A percentile compares a stretch with the other conserved stretches of the same genome.
These are phyloP conservation scores for Salix dunnii DNA, from an alignment of 345 rosid species.

Conservation along the genomic window DNA sequence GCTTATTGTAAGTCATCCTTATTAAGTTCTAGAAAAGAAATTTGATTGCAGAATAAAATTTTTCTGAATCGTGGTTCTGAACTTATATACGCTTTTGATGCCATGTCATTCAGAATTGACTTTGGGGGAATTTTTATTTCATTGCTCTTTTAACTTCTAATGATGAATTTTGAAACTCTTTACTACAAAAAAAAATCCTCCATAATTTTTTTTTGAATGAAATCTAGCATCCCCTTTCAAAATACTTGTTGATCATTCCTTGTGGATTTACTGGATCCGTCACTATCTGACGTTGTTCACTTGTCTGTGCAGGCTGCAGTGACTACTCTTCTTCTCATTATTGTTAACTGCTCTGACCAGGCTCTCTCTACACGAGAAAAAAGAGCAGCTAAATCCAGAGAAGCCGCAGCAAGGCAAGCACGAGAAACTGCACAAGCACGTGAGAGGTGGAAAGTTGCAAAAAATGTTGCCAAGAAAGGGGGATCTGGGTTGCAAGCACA, in stretches of 20 bases:
- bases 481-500: slow-evolving; percentile 53
- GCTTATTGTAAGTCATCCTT: slow-evolving; percentile 62
- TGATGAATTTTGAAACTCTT: neutral
- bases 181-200: neutral
- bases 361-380: slow-evolving; percentile 30
- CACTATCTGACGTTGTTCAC: neutral
- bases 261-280: neutral
- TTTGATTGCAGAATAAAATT: neutral
- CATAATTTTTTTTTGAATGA: neutral
- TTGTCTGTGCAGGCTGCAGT: slow-evolving; percentile 16
- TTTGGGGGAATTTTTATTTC: neutral
- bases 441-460: slow-evolving; percentile 78
- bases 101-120: no score
- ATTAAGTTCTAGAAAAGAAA: neutral
- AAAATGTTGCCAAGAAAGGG: slow-evolving; percentile 51
- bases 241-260: neutral
- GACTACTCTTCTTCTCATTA: slow-evolving; percentile 26
- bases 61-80: neutral
- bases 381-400: slow-evolving; percentile 26
- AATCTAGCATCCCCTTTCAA: neutral
- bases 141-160: neutral
- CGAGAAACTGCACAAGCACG: slow-evolving; percentile 88
- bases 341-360: slow-evolving; percentile 35
- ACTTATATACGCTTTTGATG: neutral
- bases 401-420: slow-evolving; percentile 74